These are phyloP conservation scores for Lachancea thermotolerans DNA, from an alignment of 805 yeast genomes.

Conservation along the genomic window DNA sequence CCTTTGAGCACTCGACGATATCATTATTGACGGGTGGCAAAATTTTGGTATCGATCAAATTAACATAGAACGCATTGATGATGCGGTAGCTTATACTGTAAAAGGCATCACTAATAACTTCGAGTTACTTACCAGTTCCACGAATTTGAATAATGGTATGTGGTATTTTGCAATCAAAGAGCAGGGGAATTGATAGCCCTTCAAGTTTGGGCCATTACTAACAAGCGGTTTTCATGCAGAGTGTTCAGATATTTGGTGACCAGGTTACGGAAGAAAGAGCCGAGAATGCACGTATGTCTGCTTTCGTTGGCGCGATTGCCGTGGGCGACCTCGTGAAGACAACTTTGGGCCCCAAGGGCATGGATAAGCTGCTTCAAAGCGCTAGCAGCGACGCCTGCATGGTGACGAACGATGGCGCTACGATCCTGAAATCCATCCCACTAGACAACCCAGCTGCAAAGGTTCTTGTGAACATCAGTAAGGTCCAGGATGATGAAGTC, in stretches of 20 bases:
- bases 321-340: slow-evolving; percentile 95
- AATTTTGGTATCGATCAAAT: neutral
- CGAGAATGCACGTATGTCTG: slow-evolving; percentile 94
- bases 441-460: slow-evolving; percentile 97
- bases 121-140: neutral
- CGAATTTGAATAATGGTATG: slow-evolving; percentile 1
- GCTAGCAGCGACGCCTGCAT: slow-evolving; percentile 71
- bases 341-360: slow-evolving; percentile 96
- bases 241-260: slow-evolving; percentile 90
- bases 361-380: slow-evolving; percentile 91
- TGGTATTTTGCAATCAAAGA: neutral
- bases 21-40: slow-evolving; percentile 5
- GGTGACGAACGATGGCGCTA: slow-evolving; percentile 98
- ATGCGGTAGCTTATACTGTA: too few relatives aligned
- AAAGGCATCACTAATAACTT: neutral
- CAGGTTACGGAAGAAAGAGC: slow-evolving; percentile 97
- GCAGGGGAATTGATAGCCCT: neutral
- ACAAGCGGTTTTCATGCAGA: slow-evolving; percentile 17
- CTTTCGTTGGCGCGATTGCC: slow-evolving; percentile 98
- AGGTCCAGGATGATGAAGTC: slow-evolving; percentile 96
- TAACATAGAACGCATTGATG: too few relatives aligned
- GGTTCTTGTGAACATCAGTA: slow-evolving; percentile 86
- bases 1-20: neutral
- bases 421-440: slow-evolving; percentile 88
- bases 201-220: neutral